Percentiles rank a stretch among this genome's conserved stretches.
Evolutionary conservation across 2,329 filamentous ascomycete genomes (phyloP).

Genomic region (Fusarium fracticaudum): DNA sequence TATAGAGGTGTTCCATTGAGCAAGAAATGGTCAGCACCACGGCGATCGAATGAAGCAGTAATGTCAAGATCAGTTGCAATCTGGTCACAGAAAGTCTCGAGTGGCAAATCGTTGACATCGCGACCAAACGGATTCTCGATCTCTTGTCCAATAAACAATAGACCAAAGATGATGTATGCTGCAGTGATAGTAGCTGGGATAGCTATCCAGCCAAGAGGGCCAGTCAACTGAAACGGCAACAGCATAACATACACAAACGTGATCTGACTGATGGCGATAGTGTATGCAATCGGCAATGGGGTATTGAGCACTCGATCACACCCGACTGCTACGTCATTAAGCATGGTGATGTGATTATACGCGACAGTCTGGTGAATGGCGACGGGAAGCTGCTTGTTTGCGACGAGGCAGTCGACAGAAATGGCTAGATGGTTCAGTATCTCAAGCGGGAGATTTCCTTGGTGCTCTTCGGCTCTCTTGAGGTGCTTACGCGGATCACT

Average conservation of each 20-base stretch:
- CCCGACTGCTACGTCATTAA: conserved; percentile 78
- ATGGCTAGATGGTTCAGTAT: conserved; percentile 77
- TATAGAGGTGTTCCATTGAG: conserved; percentile 57
- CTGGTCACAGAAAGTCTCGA: conserved; percentile 80
- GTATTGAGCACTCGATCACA: conserved; percentile 84
- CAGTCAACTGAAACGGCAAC: conserved; percentile 81
- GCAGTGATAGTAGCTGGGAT: conserved; percentile 79
- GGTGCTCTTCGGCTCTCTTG: conserved; percentile 75
- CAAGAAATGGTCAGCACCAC: conserved; percentile 44
- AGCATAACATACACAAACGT: conserved; percentile 85
- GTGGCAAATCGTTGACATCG: conserved; percentile 82
- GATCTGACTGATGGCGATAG: conserved; percentile 85
- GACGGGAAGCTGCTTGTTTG: conserved; percentile 63
- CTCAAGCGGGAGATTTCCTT: conserved; percentile 84
- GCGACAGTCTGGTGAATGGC: conserved; percentile 68
- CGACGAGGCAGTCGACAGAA: conserved; percentile 70
- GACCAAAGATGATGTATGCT: conserved; percentile 84
- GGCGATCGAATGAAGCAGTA: conserved; percentile 64
- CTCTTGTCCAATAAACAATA: conserved; percentile 78
- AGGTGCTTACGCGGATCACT: conserved; percentile 82
- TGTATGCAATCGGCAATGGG: conserved; percentile 82
- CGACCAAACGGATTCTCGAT: conserved; percentile 87
- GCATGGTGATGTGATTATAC: conserved; percentile 67
- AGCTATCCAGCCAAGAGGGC: conserved; percentile 73
- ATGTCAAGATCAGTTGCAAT: conserved; percentile 79